Evolutionary conservation across 805 yeast genomes (phyloP), one percentile per base, ranked within the genome.

Genomic region (Candida sanyiensis): DNA sequence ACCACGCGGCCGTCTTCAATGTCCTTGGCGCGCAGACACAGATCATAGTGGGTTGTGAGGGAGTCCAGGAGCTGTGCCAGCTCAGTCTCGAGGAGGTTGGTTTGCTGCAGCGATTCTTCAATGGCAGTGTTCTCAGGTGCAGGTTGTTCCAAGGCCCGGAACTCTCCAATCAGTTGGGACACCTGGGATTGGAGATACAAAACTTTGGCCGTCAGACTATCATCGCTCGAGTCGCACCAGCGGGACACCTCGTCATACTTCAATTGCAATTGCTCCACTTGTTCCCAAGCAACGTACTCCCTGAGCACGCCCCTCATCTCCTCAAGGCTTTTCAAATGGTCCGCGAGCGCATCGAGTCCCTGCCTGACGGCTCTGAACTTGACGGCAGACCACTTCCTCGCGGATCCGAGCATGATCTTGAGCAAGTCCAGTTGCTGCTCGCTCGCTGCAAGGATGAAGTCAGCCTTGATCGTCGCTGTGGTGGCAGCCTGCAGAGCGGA

Each of bases 21-120:
- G 5, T 61, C 59, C 3, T 63, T 52, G 8, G 75, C 83, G 44
- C 72, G 62, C 10, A 63, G 49, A 48, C 95, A 83, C 54, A 84
- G 87, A 57, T 88, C 96, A 51, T 79, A 86, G 61, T 88, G 96
- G 38, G 75, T 75, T 9, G 95, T 81, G 33, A 88, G 63, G 51
- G 88, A 75, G 40, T 77, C 79, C 24, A 89, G 62, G 13, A 82
- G 64, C 2, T 72, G 69, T 1, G 85, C 94, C 59, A 86, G 68
- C 38, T 83, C 93, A 42, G 70, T 68, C 38, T 86, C 95, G 35
- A 77, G 52, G 2, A 66, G 63, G 12, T 60, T 50, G 44, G 73
- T 76, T 38, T 72, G 75, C 3, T 51, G 52, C 16, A 66, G 37
- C 6, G 60, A 40, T 16, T 45, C 47, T 16, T 45, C 44, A 6